Evolutionary conservation across 441 rosid genomes (phyloP).

Genomic region (Syzygium syzygioides): DNA sequence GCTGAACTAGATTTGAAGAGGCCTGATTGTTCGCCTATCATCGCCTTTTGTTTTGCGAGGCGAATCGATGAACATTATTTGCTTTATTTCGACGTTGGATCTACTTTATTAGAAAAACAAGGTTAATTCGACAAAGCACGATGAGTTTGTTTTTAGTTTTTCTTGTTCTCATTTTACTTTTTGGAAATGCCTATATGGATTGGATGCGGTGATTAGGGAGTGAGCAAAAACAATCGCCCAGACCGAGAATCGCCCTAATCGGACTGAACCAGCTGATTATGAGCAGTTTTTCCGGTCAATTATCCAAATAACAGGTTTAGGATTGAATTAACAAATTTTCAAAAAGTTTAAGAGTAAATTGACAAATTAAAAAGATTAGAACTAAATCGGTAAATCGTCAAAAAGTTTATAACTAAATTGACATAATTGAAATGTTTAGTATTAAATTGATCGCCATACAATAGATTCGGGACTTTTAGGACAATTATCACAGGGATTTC

Average conservation of each 20-base stretch:
- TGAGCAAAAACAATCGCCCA: too few species aligned
- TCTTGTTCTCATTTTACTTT: not conserved
- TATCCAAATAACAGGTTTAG: too few species aligned
- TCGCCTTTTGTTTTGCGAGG: fast-evolving
- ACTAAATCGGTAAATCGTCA: too few species aligned
- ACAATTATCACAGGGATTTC: not conserved
- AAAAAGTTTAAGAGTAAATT: not conserved
- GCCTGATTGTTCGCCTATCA: fast-evolving
- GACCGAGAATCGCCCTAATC: too few species aligned
- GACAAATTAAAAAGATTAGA: too few species aligned
- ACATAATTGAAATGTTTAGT: too few species aligned
- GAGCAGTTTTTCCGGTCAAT: too few species aligned
- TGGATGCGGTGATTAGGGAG: not conserved
- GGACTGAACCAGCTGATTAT: too few species aligned
- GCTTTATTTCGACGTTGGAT: not conserved
- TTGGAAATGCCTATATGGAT: not conserved
- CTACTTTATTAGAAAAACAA: not conserved
- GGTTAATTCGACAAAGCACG: not conserved
- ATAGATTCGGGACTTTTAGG: too few species aligned
- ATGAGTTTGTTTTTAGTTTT: not conserved
- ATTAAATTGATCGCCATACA: too few species aligned
- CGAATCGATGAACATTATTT: fast-evolving
- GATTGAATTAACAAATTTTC: not conserved
- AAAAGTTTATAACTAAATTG: too few species aligned
- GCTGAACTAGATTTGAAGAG: fast-evolving